phyloP scores from a whole-genome alignment of 441 rosid species.

The Syzygium syzygioides region DNA sequence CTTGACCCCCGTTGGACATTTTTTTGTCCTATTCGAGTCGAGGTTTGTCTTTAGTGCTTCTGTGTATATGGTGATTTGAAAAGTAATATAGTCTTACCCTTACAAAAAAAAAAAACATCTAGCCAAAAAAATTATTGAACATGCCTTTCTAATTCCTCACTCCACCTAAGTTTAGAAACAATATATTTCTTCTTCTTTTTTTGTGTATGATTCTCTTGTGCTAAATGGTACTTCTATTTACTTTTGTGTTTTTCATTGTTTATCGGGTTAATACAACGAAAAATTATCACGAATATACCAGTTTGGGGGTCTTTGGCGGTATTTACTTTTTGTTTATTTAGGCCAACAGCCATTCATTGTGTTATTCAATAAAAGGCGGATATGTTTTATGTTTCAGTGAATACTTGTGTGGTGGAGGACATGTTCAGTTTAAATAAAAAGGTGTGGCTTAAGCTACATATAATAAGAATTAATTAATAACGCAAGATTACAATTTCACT shows the following conservation, averaged over 20 bases:
- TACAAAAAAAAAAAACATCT: too few relatives aligned
- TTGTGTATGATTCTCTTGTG: not conserved
- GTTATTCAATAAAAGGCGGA: not conserved
- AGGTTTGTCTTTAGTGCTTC: too few relatives aligned
- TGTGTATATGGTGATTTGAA: too few relatives aligned
- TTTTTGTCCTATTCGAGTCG: too few relatives aligned
- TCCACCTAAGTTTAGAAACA: not conserved
- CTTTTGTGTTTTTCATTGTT: not conserved
- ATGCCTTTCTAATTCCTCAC: not conserved
- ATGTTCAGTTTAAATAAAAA: not conserved
- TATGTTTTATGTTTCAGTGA: not conserved
- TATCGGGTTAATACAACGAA: too few relatives aligned
- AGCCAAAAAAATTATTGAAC: not conserved
- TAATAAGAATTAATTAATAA: too few relatives aligned
- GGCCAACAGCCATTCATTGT: not conserved
- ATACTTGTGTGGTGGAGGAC: not conserved
- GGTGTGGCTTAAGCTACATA: not conserved
- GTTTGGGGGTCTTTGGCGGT: too few relatives aligned
- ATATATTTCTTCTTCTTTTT: not conserved
- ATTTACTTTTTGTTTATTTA: too few relatives aligned
- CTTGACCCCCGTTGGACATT: too few relatives aligned
- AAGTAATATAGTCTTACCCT: too few relatives aligned
- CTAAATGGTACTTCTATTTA: not conserved
- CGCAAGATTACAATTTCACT: too few relatives aligned
- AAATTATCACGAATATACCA: rapidly evolving